Evolutionary conservation across 2,329 filamentous ascomycete species (phyloP).

Genomic region (Aspergillus udagawae): DNA sequence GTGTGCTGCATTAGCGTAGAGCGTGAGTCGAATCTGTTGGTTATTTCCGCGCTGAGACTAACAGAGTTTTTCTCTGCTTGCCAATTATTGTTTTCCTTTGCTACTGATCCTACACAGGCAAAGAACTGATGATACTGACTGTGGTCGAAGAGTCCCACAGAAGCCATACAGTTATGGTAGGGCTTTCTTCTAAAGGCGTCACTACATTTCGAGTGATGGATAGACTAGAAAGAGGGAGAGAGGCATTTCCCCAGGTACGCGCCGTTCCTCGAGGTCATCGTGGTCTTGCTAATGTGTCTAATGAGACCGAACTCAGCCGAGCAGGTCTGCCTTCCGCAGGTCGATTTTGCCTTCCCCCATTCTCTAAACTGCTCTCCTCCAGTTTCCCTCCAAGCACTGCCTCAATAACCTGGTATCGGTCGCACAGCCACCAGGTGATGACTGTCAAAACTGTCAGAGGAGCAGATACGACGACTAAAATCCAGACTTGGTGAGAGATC

Average conservation of each 20-base stretch:
- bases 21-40: neutral
- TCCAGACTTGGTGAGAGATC: conserved; percentile 10
- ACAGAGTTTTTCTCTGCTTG: neutral
- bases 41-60: neutral
- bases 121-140: neutral
- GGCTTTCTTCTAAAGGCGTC: neutral
- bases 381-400: neutral
- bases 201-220: neutral
- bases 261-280: neutral
- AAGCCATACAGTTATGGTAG: no score
- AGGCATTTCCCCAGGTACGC: neutral
- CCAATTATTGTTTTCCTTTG: no score
- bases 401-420: conserved; percentile 1
- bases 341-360: neutral
- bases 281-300: neutral
- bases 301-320: neutral
- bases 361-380: neutral
- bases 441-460: conserved; percentile 9
- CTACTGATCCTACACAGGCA: neutral
- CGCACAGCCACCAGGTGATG: conserved; percentile 6
- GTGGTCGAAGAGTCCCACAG: no score
- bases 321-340: neutral
- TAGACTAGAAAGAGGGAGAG: neutral
- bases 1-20: neutral
- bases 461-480: conserved; percentile 6